A percentile compares a stretch with the other conserved stretches of the same genome.
Evolutionary conservation across 306 rosid species (phyloP).

Genomic region (Coriaria nepalensis): DNA sequence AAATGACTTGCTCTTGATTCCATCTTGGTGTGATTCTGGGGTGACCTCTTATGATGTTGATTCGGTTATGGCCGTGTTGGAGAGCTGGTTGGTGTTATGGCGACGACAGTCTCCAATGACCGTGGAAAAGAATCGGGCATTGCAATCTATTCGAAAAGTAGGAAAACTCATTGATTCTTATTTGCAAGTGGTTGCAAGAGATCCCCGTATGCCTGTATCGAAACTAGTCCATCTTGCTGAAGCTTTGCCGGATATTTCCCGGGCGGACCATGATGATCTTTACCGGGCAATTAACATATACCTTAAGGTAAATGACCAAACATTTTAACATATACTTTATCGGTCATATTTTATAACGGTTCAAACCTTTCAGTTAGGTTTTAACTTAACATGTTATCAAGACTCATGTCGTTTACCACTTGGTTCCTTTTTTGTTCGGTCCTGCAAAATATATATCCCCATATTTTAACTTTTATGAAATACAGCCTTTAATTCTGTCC

Average conservation of each 20-base stretch:
- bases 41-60: slow-evolving; percentile 54
- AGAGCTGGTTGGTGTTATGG: slow-evolving; percentile 60
- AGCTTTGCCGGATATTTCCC: slow-evolving; percentile 63
- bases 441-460: no score
- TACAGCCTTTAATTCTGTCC: no score
- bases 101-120: slow-evolving; percentile 48
- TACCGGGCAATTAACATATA: slow-evolving; percentile 81
- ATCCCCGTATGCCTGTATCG: slow-evolving; percentile 52
- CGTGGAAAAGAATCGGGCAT: slow-evolving; percentile 30
- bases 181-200: slow-evolving; percentile 72
- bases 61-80: slow-evolving; percentile 52
- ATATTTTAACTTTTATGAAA: no score
- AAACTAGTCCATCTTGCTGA: slow-evolving; percentile 59
- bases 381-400: no score
- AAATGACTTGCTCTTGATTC: slow-evolving; percentile 45
- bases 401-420: no score
- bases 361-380: no score
- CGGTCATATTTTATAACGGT: no score
- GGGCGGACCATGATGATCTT: slow-evolving; percentile 59
- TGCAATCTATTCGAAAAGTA: slow-evolving; percentile 47
- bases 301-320: slow-evolving; percentile 54
- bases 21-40: slow-evolving; percentile 41
- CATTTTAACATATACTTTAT: no score
- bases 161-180: slow-evolving; percentile 83
- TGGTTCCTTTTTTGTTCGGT: no score